These are phyloP conservation scores for Candida schatavii DNA, from an alignment of 805 yeast species.

Conservation along the genomic window DNA sequence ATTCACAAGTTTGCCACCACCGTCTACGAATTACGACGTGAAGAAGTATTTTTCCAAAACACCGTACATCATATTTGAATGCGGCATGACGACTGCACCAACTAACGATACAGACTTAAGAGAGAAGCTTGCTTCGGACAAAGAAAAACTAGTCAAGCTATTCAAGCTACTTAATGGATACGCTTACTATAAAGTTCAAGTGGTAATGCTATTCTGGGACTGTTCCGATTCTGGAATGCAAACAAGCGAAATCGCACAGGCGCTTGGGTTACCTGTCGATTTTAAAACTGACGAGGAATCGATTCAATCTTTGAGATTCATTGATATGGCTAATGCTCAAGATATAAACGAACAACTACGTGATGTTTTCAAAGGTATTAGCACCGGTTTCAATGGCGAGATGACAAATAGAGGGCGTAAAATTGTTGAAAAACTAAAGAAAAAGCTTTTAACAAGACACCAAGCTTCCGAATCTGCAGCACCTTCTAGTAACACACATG, in stretches of 20 bases:
- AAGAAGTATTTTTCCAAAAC: conserved; percentile 34
- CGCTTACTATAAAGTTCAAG: conserved; percentile 37
- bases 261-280: conserved; percentile 10
- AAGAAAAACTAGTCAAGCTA: conserved; percentile 31
- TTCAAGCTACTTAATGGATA: conserved; percentile 29
- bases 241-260: not conserved
- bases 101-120: conserved; percentile 11
- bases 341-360: conserved; percentile 25
- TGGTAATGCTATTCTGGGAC: conserved; percentile 46
- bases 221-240: conserved; percentile 15
- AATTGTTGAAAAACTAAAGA: conserved; percentile 15
- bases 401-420: conserved; percentile 28
- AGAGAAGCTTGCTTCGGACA: conserved; percentile 38
- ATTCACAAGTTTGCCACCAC: conserved; percentile 42
- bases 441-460: not conserved
- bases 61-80: conserved; percentile 48
- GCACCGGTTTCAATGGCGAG: conserved; percentile 23
- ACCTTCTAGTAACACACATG: conserved; percentile 4
- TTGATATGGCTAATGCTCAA: conserved; percentile 29
- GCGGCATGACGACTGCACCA: conserved; percentile 33
- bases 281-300: conserved; percentile 15
- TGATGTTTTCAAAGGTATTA: conserved; percentile 20
- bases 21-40: conserved; percentile 20
- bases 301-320: conserved; percentile 17
- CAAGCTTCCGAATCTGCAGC: not conserved